Percentiles rank a stretch among this genome's conserved stretches.
Conservation (phyloP, 2,329 filamentous ascomycete species). For the Cladophialophora bantiana region DNA sequence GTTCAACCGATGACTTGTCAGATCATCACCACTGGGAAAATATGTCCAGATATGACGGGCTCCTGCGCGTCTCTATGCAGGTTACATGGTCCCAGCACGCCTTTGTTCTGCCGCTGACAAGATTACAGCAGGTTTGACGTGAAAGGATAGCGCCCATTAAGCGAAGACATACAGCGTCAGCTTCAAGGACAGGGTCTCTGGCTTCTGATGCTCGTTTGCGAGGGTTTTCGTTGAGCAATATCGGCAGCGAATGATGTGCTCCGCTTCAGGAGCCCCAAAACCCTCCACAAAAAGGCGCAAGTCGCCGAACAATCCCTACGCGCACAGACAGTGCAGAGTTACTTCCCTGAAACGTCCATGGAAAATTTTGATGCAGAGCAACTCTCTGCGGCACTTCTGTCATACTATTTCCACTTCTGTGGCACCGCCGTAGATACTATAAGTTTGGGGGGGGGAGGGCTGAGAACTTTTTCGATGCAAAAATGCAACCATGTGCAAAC, state of each 20-base stretch:
- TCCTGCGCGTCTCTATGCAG: constrained; percentile 2
- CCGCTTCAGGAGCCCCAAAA: background rate
- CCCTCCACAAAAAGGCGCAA: background rate
- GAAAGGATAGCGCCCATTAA: constrained; percentile 1
- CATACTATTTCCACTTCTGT: background rate
- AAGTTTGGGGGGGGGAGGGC: background rate
- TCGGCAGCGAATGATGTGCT: constrained; percentile 1
- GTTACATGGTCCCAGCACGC: background rate
- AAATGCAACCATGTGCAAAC: background rate
- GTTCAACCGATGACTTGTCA: background rate
- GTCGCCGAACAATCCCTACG: background rate
- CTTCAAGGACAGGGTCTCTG: background rate
- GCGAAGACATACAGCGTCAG: background rate
- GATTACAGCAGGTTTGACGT: constrained; percentile 6
- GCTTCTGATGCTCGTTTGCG: background rate
- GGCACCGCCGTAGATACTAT: background rate
- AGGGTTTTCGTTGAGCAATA: background rate
- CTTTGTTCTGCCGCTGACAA: background rate
- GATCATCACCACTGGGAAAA: constrained; percentile 9
- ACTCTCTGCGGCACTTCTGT: background rate
- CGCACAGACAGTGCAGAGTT: background rate
- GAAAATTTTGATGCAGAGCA: background rate
- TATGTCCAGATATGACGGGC: constrained; percentile 3
- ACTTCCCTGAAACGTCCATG: background rate
- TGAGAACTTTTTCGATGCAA: background rate